phyloP scores from a whole-genome alignment of 2,329 filamentous ascomycete species.

The Pseudogymnoascus sp. region DNA sequence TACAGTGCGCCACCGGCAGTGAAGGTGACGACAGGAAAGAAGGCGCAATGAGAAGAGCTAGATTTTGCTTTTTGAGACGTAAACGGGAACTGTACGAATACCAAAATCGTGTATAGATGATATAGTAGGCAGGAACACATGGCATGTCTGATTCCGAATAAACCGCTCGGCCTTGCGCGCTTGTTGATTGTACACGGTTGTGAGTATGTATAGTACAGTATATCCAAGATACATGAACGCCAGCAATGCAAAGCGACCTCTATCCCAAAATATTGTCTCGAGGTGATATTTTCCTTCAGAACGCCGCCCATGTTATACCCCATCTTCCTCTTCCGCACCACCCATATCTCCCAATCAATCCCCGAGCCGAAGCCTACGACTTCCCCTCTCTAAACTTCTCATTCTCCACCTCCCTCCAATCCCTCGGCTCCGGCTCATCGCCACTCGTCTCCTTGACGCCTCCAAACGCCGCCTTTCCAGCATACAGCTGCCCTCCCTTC shows the following conservation, averaged over 20 bases:
- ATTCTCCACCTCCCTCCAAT: constrained; percentile 60
- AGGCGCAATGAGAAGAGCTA: constrained; percentile 28
- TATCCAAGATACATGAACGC: constrained; percentile 6
- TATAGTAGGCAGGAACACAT: constrained; percentile 7
- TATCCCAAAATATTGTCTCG: background rate
- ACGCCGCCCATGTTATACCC: constrained; percentile 3
- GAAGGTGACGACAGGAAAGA: constrained; percentile 31
- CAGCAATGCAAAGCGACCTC: background rate
- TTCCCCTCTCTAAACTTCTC: constrained; percentile 44
- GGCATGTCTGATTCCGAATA: constrained; percentile 7
- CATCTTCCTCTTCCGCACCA: background rate
- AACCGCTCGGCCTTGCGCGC: background rate
- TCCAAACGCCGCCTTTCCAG: constrained; percentile 63
- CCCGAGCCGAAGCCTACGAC: background rate
- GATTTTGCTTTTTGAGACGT: constrained; percentile 8
- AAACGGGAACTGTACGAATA: constrained; percentile 11
- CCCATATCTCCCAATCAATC: background rate
- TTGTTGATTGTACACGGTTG: constrained; percentile 3
- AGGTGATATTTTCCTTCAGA: background rate
- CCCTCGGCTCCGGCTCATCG: constrained; percentile 52
- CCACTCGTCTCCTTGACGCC: constrained; percentile 59
- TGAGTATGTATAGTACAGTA: constrained; percentile 7
- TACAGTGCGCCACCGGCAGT: constrained; percentile 54
- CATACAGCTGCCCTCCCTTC: constrained; percentile 61
- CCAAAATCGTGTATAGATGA: constrained; percentile 14